Evolutionary conservation across 2,329 filamentous ascomycete species (phyloP), one percentile per base, ranked within the genome.

Genomic region (Aspergillus ochraceoroseus): DNA sequence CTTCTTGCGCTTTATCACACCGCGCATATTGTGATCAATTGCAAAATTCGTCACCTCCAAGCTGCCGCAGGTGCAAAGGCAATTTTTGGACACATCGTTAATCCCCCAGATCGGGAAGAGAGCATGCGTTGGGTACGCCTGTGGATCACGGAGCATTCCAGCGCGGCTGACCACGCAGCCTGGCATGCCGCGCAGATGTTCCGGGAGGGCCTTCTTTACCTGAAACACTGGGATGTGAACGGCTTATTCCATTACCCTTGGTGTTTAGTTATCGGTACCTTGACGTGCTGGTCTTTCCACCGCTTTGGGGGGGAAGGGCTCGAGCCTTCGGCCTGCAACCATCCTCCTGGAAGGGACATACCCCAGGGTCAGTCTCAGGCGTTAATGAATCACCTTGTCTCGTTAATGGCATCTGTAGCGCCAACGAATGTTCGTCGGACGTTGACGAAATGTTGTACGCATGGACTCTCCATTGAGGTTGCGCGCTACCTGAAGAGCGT

Each of bases 191-290:
- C 77, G 0, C 61, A 59, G 2, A 61, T 81, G 8, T 57, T 81
- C 1, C 65, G 68, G 8, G 72, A 75, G 17, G 71, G 73, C 0
- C 66, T 73, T 6, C 59, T 67, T 22, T 67, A 70, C 17, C 59
- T 79, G 2, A 65, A 73, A 8, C 70, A 75, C 23, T 72, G 70
- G 42, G 73, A 76, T 13, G 67, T 71, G 2, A 71, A 70, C 28
- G 71, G 75, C 29, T 61, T 75, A 0, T 80, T 80, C 53, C 77
- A 81, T 51, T 76, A 79, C 12, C 75, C 77, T 0, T 82, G 78
- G 79, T 77, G 74, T 46, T 54, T 81, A 8, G 81, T 80, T 49
- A 62, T 82, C 1, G 75, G 75, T 0, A 78, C 77, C 0, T 51
- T 81, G 27, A 74, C 74, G 0, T 71, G 73, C 20, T 82, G 77